Conservation (phyloP, 2,329 filamentous ascomycete species). For the Ophidiomyces ophidiicola region DNA sequence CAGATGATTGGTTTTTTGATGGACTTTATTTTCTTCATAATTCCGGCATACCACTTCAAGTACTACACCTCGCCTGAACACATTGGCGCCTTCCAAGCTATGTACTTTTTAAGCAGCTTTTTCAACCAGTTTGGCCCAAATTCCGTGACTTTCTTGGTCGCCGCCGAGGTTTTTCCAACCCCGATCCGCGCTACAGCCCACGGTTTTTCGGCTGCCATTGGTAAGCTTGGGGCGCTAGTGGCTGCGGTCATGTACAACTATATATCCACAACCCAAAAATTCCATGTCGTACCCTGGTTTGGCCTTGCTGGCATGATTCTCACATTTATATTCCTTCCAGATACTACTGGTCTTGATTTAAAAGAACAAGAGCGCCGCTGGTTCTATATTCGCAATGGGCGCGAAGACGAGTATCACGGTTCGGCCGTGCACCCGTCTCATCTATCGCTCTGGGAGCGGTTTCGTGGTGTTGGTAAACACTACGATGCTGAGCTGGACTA, state of each 20-base stretch:
- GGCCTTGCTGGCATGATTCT: constrained; percentile 75
- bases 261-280: constrained; percentile 71
- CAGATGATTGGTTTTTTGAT: constrained; percentile 87
- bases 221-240: constrained; percentile 77
- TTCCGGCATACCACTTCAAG: constrained; percentile 76
- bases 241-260: constrained; percentile 91
- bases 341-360: constrained; percentile 89
- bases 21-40: constrained; percentile 85
- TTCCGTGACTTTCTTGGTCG: constrained; percentile 88
- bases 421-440: constrained; percentile 84
- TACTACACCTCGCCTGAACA: constrained; percentile 63
- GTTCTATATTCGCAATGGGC: constrained; percentile 69
- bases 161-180: constrained; percentile 91
- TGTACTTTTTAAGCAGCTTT: constrained; percentile 96
- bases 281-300: constrained; percentile 91
- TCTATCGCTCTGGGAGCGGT: constrained; percentile 75
- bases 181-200: constrained; percentile 87
- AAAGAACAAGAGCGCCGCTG: constrained; percentile 96
- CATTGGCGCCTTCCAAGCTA: constrained; percentile 85
- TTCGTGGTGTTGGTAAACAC: constrained; percentile 62
- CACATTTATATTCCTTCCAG: constrained; percentile 79
- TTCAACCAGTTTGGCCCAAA: constrained; percentile 99
- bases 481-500: constrained; percentile 78
- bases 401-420: constrained; percentile 75
- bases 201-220: constrained; percentile 82